Conservation (phyloP, 2,329 filamentous ascomycete genomes). For the Alternaria postmessia region DNA sequence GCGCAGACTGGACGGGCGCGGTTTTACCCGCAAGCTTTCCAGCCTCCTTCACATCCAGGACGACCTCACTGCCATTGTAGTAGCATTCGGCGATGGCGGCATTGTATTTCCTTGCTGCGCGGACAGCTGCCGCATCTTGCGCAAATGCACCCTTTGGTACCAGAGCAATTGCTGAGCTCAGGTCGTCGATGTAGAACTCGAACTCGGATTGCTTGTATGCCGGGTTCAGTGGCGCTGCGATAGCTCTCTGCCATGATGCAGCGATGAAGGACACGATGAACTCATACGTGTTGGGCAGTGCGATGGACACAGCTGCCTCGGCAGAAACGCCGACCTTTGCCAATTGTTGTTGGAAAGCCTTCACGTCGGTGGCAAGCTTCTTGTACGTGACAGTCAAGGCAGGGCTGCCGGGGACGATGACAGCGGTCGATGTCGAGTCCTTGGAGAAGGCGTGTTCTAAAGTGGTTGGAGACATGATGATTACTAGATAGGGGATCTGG, state of each 20-base stretch:
- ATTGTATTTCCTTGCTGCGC: conserved; percentile 79
- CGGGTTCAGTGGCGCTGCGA: conserved; percentile 86
- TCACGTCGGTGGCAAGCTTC: conserved; percentile 71
- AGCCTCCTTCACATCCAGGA: conserved; percentile 78
- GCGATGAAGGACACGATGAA: conserved; percentile 89
- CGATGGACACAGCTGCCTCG: conserved; percentile 79
- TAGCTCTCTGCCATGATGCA: conserved; percentile 82
- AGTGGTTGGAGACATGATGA: conserved; percentile 63
- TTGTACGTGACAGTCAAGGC: conserved; percentile 74
- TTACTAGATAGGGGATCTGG: conserved; percentile 22
- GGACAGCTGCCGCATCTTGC: conserved; percentile 73
- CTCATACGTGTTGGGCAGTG: conserved; percentile 83
- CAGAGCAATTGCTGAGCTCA: conserved; percentile 79
- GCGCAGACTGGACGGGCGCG: conserved; percentile 61
- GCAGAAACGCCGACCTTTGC: conserved; percentile 75
- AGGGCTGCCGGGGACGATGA: conserved; percentile 76
- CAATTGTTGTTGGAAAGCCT: conserved; percentile 78
- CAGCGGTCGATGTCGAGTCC: conserved; percentile 63
- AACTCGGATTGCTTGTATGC: conserved; percentile 90
- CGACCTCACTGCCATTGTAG: conserved; percentile 75
- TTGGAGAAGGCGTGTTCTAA: conserved; percentile 66
- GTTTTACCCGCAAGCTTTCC: conserved; percentile 69
- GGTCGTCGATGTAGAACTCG: conserved; percentile 89
- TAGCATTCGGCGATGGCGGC: conserved; percentile 89
- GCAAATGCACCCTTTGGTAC: conserved; percentile 76